Evolutionary conservation across 2,329 filamentous ascomycete genomes (phyloP).

Genomic region (Colletotrichum sp.): DNA sequence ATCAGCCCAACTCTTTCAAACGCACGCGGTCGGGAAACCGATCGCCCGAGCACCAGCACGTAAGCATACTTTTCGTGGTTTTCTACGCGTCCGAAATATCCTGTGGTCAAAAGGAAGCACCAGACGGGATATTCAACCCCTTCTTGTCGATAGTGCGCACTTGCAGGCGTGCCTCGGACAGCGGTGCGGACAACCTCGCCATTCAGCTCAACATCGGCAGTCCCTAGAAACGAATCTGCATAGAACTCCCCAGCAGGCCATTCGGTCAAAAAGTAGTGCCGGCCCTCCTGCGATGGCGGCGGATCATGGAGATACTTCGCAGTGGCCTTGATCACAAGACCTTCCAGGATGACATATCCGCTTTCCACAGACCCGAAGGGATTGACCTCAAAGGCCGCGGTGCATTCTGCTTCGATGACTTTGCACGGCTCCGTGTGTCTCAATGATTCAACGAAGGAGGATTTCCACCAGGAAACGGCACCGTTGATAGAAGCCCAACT

Average conservation of each 20-base stretch:
- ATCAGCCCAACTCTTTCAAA: not conserved
- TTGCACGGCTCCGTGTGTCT: not conserved
- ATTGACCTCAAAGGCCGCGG: not conserved
- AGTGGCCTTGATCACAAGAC: not conserved
- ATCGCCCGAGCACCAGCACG: not conserved
- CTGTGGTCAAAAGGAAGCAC: not conserved
- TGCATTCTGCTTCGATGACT: not conserved
- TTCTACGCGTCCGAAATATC: rapidly evolving
- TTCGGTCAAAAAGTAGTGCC: not conserved
- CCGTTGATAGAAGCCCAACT: not conserved
- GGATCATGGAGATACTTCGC: not conserved
- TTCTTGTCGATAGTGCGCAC: no score
- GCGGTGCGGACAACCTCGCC: not conserved
- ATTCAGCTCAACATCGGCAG: not conserved
- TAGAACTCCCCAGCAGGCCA: not conserved
- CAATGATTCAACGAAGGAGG: not conserved
- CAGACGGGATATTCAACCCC: not conserved
- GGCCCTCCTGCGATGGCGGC: not conserved
- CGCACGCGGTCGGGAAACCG: rapidly evolving
- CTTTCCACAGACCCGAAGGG: not conserved
- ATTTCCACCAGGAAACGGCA: not conserved
- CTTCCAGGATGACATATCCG: not conserved
- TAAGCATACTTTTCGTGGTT: not conserved
- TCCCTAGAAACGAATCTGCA: not conserved
- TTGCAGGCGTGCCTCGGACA: not conserved